Percentiles rank a stretch among this genome's conserved stretches.
phyloP scores from a whole-genome alignment of 192 early-diverging fungal genomes.

The Borealophlyctis nickersoniae region DNA sequence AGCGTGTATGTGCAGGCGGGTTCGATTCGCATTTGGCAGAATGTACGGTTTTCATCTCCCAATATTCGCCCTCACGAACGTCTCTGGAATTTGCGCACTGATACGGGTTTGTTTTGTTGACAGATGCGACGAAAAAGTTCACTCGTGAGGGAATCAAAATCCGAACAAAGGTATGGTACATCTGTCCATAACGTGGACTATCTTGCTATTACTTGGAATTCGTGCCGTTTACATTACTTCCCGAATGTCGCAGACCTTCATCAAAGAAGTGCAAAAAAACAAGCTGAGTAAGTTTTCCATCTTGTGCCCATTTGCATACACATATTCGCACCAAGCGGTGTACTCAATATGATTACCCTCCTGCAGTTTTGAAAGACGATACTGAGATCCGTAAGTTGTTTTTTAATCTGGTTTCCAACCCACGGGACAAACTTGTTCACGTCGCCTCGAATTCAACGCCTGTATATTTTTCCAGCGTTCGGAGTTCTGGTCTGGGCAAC shows the following conservation, averaged over 20 bases:
- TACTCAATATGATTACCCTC: no score
- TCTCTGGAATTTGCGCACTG: neutral
- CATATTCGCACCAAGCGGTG: no score
- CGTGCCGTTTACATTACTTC: no score
- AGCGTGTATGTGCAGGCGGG: slow-evolving; percentile 23
- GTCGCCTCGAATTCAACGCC: no score
- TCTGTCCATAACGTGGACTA: neutral
- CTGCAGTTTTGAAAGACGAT: slow-evolving; percentile 21
- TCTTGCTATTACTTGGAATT: neutral
- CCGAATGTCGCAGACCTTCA: slow-evolving; percentile 49
- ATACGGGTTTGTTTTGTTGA: no score
- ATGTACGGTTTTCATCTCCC: slow-evolving; percentile 22
- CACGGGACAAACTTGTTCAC: no score
- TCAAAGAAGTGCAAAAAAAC: slow-evolving; percentile 56
- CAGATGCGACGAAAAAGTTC: slow-evolving; percentile 70
- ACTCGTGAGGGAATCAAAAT: slow-evolving; percentile 72
- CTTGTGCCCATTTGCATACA: no score
- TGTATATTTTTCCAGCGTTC: slow-evolving; percentile 41
- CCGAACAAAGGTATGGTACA: slow-evolving; percentile 43
- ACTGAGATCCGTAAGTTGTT: slow-evolving; percentile 19
- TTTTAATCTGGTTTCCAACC: no score
- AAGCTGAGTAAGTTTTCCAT: no score
- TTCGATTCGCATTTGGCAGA: slow-evolving; percentile 73
- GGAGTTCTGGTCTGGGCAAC: slow-evolving; percentile 75
- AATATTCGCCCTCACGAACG: neutral